These are phyloP conservation scores for Sporothrix pseudoabietina DNA, from an alignment of 2,329 filamentous ascomycete genomes.

Conservation along the genomic window DNA sequence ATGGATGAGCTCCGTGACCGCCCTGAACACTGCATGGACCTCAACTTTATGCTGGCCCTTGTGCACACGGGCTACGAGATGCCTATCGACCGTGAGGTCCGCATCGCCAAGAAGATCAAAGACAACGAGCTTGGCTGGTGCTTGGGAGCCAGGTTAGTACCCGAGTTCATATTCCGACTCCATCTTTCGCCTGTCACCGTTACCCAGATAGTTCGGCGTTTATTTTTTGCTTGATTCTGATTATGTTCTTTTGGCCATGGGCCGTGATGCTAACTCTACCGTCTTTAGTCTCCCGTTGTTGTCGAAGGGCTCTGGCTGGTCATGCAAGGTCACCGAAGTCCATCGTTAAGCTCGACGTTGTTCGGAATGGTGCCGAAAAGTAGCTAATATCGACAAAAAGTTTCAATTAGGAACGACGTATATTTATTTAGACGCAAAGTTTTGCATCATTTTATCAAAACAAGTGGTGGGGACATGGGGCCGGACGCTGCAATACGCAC, in stretches of 20 bases:
- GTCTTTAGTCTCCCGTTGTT: conserved; percentile 74
- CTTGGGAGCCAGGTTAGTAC: conserved; percentile 83
- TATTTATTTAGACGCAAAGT: not conserved
- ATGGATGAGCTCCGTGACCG: conserved; percentile 77
- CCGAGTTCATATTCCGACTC: conserved; percentile 10
- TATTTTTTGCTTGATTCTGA: not conserved
- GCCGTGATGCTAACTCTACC: not conserved
- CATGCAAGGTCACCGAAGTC: conserved; percentile 80
- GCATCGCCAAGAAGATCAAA: conserved; percentile 98
- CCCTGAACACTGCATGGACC: conserved; percentile 89
- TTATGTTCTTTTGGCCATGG: not conserved
- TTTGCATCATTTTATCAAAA: not conserved
- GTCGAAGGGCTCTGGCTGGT: conserved; percentile 80
- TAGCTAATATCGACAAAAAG: not conserved
- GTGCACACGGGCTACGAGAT: conserved; percentile 97
- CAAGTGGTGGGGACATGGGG: not conserved
- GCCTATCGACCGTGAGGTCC: conserved; percentile 93
- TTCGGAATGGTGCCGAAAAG: not conserved
- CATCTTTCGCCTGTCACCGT: not conserved
- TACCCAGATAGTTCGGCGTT: not conserved
- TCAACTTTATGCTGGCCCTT: conserved; percentile 94
- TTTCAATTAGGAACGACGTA: not conserved
- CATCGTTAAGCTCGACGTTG: conserved; percentile 44
- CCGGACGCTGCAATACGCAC: not conserved
- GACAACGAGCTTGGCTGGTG: conserved; percentile 97